Evolutionary conservation across 805 yeast genomes (phyloP).

Genomic region (Wickerhamiella qilinensis): DNA sequence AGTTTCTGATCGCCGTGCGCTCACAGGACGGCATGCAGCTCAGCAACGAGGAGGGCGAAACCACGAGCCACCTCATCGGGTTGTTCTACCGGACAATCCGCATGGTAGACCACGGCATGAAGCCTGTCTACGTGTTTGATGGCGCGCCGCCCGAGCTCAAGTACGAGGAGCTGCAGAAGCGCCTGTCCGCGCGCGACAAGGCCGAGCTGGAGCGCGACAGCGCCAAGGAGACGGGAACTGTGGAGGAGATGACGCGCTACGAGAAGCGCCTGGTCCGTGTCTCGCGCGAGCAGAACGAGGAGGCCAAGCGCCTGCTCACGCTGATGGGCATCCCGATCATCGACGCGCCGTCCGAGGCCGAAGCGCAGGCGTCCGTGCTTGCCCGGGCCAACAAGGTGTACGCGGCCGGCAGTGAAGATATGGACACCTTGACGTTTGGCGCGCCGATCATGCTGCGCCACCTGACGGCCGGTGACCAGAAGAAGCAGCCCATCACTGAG

Average conservation of each 20-base stretch:
- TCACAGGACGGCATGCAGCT: constrained; percentile 94
- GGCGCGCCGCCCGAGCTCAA: constrained; percentile 94
- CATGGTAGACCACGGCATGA: constrained; percentile 81
- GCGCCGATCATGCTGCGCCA: constrained; percentile 76
- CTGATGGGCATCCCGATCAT: constrained; percentile 94
- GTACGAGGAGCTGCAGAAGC: constrained; percentile 81
- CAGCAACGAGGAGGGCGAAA: constrained; percentile 77
- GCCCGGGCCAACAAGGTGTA: constrained; percentile 83
- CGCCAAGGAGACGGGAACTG: constrained; percentile 59
- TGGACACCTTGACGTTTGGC: constrained; percentile 91
- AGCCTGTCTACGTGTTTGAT: constrained; percentile 93
- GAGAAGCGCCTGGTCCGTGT: constrained; percentile 85
- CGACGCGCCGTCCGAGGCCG: constrained; percentile 96
- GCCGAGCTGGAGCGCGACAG: constrained; percentile 32
- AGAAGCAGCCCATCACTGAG: constrained; percentile 85
- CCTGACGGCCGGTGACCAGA: constrained; percentile 83
- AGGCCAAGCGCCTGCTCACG: constrained; percentile 63
- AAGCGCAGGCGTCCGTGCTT: constrained; percentile 91
- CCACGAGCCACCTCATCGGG: constrained; percentile 85
- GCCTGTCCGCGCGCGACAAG: constrained; percentile 53
- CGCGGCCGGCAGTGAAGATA: constrained; percentile 97
- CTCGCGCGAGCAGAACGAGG: constrained; percentile 80
- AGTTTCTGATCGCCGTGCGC: constrained; percentile 88
- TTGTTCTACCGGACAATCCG: constrained; percentile 87
- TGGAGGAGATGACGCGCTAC: constrained; percentile 55